phyloP scores from a whole-genome alignment of 2,329 filamentous ascomycete species.

The Colletotrichum limetticola region DNA sequence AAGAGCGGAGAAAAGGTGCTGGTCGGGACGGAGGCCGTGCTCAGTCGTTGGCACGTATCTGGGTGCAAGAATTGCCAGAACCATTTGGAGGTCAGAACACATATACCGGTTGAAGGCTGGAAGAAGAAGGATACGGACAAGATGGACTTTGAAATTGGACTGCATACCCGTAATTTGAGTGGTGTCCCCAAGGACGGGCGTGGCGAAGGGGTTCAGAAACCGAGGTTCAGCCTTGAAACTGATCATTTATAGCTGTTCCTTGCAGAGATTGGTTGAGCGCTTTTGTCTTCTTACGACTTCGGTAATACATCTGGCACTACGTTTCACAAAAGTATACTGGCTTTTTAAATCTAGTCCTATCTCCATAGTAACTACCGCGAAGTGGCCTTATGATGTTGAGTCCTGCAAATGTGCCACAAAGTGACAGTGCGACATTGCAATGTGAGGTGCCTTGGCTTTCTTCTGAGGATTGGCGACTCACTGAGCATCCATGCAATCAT shows the following conservation, averaged over 20 bases:
- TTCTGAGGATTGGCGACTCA: not conserved
- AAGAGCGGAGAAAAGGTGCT: not conserved
- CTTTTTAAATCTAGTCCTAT: not conserved
- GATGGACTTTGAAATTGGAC: not conserved
- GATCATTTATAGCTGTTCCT: not conserved
- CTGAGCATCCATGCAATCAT: not conserved
- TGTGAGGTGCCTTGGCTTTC: not conserved
- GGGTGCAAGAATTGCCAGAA: conserved; percentile 41
- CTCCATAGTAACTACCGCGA: not conserved
- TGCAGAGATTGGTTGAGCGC: not conserved
- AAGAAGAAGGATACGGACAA: not conserved
- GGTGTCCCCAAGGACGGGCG: not conserved
- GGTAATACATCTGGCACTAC: not conserved
- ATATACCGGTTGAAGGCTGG: conserved; percentile 22
- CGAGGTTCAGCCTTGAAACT: conserved; percentile 36
- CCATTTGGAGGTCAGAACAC: conserved; percentile 33
- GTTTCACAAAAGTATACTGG: not conserved
- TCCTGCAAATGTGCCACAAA: not conserved
- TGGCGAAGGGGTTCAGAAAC: not conserved
- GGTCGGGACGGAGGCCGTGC: conserved; percentile 35
- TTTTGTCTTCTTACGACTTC: not conserved
- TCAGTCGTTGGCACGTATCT: conserved; percentile 40
- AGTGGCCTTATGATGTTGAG: not conserved
- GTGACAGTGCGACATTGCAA: not conserved
- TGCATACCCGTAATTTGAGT: not conserved